Base-by-base conservation (phyloP, 2,329 filamentous ascomycete species). In the Triangularia setosa region DNA sequence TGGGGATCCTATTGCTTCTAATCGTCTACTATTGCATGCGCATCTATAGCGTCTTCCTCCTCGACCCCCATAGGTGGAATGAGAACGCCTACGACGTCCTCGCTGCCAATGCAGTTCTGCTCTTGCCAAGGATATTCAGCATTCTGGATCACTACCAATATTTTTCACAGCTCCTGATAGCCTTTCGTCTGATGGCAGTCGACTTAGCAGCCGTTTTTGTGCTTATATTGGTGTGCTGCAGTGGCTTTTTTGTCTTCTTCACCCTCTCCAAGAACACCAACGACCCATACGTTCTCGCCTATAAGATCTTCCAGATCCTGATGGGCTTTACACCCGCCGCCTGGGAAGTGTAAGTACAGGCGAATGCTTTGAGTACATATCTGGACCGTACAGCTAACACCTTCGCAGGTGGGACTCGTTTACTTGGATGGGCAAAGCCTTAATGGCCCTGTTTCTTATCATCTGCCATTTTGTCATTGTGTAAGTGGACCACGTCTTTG, bases 291-390 rank as follows among this genome's bases (percentile, higher is more conserved):
- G 88, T 88, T 57, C 88, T 96, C n/a, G 92, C 92, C 4, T 98
- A 94, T 76, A 90, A 90, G 69, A 88, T 97, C 61, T 96, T 98
- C 71, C 93, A 97, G 78, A 90, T 97, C 66, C 78, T 97, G 40
- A 96, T 97, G 92, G 94, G 94, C 8, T 98, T 96, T 74, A 97
- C 93, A 0, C 94, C 94, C 11, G 92, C 94, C 14, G 94, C 93
- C 4, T 98, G 94, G 94, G 91, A 96, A 65, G 85, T 96, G 89
- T 85, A 77, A 75, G 83, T 80, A 1, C 4, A 23, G 12, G 23
- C 52, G 27, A 25, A 24, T 55, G 3, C 8, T 6, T 18, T 53
- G 18, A 12, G 2, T 6, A 52, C 2, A 33, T 48, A 2, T 48
- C n/a, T 21, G 48, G 1, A 28, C 23, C 24, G 27, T 58, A 52